A percentile compares a stretch with the other conserved stretches of the same genome.
phyloP scores from a whole-genome alignment of 1,284 basidiomycete genomes.

The Cryptococcus sp. region DNA sequence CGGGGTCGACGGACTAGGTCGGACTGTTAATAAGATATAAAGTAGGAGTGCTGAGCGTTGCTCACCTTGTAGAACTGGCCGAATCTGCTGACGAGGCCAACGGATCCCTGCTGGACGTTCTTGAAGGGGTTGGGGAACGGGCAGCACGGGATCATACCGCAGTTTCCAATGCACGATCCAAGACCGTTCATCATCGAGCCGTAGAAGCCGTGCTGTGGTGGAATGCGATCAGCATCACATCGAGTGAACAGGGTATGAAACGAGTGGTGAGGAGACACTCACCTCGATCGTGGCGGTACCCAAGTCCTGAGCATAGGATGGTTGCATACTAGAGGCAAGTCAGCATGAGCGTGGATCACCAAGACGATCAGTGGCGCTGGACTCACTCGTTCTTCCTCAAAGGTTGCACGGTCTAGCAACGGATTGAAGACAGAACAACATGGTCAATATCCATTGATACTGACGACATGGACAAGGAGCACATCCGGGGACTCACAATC shows the following conservation, averaged over 20 bases:
- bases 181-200: slow-evolving; percentile 72
- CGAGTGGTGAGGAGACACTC: slow-evolving; percentile 51
- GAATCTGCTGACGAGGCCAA: slow-evolving; percentile 87
- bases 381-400: slow-evolving; percentile 49
- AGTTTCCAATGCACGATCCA: slow-evolving; percentile 54
- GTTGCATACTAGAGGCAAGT: slow-evolving; percentile 53
- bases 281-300: slow-evolving; percentile 59
- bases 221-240: slow-evolving; percentile 24
- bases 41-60: background rate
- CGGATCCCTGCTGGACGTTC: slow-evolving; percentile 70
- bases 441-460: background rate
- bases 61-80: slow-evolving; percentile 82
- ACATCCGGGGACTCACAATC: slow-evolving; percentile 4
- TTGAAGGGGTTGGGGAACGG: slow-evolving; percentile 62
- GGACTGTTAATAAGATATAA: background rate
- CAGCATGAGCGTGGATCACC: background rate
- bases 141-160: slow-evolving; percentile 84
- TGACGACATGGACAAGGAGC: background rate
- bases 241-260: background rate
- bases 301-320: slow-evolving; percentile 85
- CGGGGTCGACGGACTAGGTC: slow-evolving; percentile 77
- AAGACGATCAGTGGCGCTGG: background rate
- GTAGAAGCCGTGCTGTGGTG: slow-evolving; percentile 79
- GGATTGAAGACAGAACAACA: background rate
- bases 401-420: slow-evolving; percentile 48